These are phyloP conservation scores for Lactuca saligna DNA, from an alignment of 129 eudicot genomes.

Conservation along the genomic window DNA sequence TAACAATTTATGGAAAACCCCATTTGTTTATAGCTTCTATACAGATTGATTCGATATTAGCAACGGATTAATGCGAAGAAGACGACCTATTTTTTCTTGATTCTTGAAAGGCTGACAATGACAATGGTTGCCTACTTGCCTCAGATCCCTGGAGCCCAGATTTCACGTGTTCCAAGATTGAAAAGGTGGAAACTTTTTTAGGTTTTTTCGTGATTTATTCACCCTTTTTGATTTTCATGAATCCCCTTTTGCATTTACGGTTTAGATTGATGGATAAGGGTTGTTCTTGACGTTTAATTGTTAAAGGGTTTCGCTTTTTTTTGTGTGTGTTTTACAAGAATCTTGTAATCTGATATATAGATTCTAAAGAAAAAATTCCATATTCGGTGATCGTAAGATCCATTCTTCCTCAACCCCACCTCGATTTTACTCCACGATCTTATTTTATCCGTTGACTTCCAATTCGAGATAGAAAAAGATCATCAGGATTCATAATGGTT, in stretches of 20 bases:
- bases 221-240: conserved; percentile 19
- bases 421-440: neutral
- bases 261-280: conserved; percentile 18
- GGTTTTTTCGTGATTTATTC: conserved; percentile 20
- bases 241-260: conserved; percentile 17
- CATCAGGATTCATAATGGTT: conserved; percentile 1
- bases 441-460: neutral
- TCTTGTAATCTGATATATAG: conserved; percentile 15
- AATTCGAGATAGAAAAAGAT: conserved; percentile 7
- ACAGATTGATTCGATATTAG: conserved; percentile 10
- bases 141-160: conserved; percentile 61
- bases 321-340: conserved; percentile 16
- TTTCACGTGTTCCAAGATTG: conserved; percentile 15
- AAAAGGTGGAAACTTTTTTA: conserved; percentile 31
- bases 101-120: conserved; percentile 40
- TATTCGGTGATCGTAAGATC: conserved; percentile 16
- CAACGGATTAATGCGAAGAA: conserved; percentile 1
- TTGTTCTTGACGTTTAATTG: conserved; percentile 14
- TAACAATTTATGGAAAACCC: conserved; percentile 13
- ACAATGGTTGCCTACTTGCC: conserved; percentile 25
- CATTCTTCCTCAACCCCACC: conserved; percentile 1
- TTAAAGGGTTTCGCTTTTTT: conserved; percentile 18
- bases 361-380: conserved; percentile 6
- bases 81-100: conserved; percentile 3
- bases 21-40: conserved; percentile 8